phyloP scores from a whole-genome alignment of 163 green algal species.

The Chlorella variabilis region DNA sequence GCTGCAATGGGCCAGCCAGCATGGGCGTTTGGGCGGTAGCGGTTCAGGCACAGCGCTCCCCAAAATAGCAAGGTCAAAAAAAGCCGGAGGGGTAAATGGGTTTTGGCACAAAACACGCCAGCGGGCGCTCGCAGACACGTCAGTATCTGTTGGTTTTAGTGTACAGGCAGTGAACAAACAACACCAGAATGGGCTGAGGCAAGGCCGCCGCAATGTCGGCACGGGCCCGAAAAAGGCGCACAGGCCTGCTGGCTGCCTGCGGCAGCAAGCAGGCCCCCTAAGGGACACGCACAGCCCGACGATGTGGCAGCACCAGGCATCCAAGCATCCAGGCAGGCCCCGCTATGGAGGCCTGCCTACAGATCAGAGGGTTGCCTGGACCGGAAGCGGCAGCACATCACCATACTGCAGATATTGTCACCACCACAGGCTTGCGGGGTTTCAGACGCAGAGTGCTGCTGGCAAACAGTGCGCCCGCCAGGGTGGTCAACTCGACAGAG shows the following conservation, averaged over 20 bases:
- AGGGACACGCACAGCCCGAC: no score
- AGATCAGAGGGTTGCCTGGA: no score
- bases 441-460: constrained; percentile 29
- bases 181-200: no score
- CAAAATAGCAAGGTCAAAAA: constrained; percentile 2
- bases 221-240: no score
- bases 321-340: no score
- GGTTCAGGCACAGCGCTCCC: background rate
- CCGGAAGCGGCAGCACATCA: background rate
- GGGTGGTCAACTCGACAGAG: background rate
- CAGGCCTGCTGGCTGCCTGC: background rate
- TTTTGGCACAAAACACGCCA: background rate
- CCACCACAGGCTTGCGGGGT: constrained; percentile 18
- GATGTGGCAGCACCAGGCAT: no score
- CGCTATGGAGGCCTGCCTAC: no score
- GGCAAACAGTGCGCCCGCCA: background rate
- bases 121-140: background rate
- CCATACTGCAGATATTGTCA: constrained; percentile 16
- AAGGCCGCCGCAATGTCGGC: no score
- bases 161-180: constrained; percentile 1
- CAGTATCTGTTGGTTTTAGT: background rate
- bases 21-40: background rate
- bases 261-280: background rate
- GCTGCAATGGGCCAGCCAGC: background rate
- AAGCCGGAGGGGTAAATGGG: background rate